phyloP scores from a whole-genome alignment of 345 rosid species.

The Euphorbia pulcherrima region DNA sequence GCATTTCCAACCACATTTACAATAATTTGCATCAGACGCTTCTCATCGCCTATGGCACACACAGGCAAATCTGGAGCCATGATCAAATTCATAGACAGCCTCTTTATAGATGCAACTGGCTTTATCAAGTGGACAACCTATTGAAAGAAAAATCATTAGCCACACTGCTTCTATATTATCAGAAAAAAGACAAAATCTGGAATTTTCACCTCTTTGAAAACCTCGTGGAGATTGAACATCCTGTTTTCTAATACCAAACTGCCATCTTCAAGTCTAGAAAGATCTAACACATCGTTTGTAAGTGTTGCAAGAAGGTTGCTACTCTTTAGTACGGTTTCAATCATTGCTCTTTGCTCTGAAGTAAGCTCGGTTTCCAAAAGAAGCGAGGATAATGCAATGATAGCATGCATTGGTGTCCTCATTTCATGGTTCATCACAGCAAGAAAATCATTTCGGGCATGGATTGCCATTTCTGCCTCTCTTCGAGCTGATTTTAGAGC shows the following conservation, averaged over 20 bases:
- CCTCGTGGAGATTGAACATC: constrained; percentile 58
- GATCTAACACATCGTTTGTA: constrained; percentile 83
- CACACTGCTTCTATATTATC: neutral
- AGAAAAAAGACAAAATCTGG: neutral
- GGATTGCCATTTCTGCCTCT: constrained; percentile 86
- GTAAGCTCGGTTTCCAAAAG: constrained; percentile 74
- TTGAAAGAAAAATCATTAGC: constrained; percentile 8
- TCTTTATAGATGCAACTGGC: constrained; percentile 81
- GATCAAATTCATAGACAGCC: constrained; percentile 52
- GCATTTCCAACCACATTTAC: constrained; percentile 83
- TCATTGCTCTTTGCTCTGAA: constrained; percentile 81
- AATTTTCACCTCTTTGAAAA: constrained; percentile 63
- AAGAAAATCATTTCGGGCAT: constrained; percentile 90
- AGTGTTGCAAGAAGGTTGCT: constrained; percentile 84
- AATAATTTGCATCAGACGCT: constrained; percentile 77
- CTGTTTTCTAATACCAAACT: constrained; percentile 63
- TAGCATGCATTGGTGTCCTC: constrained; percentile 92
- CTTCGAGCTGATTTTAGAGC: constrained; percentile 74
- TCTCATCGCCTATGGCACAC: constrained; percentile 78
- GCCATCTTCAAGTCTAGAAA: constrained; percentile 90
- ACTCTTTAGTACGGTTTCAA: constrained; percentile 82
- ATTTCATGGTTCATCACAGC: constrained; percentile 98
- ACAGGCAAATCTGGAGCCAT: constrained; percentile 73
- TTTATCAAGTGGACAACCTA: constrained; percentile 69
- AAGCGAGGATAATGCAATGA: constrained; percentile 81